Conservation (phyloP, 371 early-diverging fungal species). For the Lichtheimia ornata region DNA sequence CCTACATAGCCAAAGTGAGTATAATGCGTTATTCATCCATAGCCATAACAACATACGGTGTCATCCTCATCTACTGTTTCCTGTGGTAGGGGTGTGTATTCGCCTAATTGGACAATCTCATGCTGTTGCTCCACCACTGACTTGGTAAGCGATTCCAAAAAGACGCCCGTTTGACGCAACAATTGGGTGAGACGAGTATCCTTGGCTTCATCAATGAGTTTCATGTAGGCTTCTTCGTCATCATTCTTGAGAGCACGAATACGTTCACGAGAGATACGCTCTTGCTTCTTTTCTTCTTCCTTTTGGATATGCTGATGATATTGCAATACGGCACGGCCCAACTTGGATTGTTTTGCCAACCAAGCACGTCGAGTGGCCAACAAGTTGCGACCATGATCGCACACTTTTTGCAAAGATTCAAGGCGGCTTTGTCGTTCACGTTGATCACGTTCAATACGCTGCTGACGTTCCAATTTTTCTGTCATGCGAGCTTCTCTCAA, state of each 20-base stretch:
- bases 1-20: too few species aligned
- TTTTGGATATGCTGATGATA: constrained; percentile 85
- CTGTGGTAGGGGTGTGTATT: neutral
- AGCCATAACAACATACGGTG: neutral
- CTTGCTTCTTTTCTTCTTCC: constrained; percentile 88
- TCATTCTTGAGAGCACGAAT: constrained; percentile 90
- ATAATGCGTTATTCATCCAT: neutral
- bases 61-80: constrained; percentile 1
- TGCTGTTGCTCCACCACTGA: constrained; percentile 82
- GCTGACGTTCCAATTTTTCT: constrained; percentile 88
- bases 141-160: constrained; percentile 76
- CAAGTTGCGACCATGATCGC: constrained; percentile 80
- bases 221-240: constrained; percentile 96
- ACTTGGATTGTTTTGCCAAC: constrained; percentile 62
- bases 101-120: constrained; percentile 51
- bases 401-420: constrained; percentile 76
- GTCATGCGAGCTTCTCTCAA: constrained; percentile 91
- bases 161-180: constrained; percentile 86
- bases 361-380: constrained; percentile 61
- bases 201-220: constrained; percentile 92
- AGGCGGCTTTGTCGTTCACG: constrained; percentile 84
- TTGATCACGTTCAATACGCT: constrained; percentile 86
- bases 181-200: constrained; percentile 94
- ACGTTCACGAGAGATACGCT: constrained; percentile 90
- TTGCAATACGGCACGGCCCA: constrained; percentile 81